Base-by-base conservation (phyloP, 2,329 filamentous ascomycete genomes). In the Trichoderma gracile region DNA sequence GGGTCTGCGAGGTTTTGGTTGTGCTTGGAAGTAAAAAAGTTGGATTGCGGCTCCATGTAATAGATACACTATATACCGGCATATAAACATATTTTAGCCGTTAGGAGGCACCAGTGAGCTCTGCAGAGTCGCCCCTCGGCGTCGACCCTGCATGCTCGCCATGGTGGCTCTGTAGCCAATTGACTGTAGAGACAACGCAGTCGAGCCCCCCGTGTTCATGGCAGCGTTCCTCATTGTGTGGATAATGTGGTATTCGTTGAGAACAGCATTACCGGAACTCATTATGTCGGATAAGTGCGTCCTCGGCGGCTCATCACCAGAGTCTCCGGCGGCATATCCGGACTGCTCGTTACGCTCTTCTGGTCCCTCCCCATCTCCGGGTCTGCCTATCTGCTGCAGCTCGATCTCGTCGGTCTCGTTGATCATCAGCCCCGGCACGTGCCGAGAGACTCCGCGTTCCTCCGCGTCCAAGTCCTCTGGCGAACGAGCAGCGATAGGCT, bases 381-480 rank as follows among this genome's bases (percentile, higher is more conserved):
- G 68, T n/a, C 66, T 66, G n/a, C 62, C 65, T 15, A 69, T 70
- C 6, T 77, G 72, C 46, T 77, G 78, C 73, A 84, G 72, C 68
- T 85, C 83, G 21, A 83, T 77, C 47, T 78, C 77, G n/a, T 76
- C 73, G 5, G 73, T 73, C 59, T 78, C 79, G 58, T 78, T 76
- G n/a, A 71, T 64, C 19, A 43, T 38, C 47, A 74, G 72, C 50
- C 75, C 76, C 1, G 78, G 70, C 62, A 73, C 74, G 65, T 78
- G 75, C 63, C 80, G 75, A 46, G 78, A 71, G 8, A 84, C 75
- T 3, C 83, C 84, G 15, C 84, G 79, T 71, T 87, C 85, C 68
- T 86, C 85, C 1, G 82, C 80, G 68, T 87, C 85, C 59, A 83
- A 73, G 67, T 86, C 82, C 69, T 86, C 83, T 55, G 75, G 59